Evolutionary conservation across 176 grass and related monocot genomes (phyloP).

Genomic region (Bromus sterilis): DNA sequence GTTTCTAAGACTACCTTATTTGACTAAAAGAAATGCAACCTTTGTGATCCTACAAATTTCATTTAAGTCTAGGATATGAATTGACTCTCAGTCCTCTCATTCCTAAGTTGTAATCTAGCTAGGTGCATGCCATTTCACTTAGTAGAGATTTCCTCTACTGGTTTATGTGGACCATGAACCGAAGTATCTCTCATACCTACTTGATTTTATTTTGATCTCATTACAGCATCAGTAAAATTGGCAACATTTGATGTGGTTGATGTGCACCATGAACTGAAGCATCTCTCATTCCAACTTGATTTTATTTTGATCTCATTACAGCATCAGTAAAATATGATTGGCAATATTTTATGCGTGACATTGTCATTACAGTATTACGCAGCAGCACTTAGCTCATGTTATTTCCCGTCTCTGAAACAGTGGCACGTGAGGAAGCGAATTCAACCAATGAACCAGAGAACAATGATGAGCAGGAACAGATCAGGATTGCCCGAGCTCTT

Average conservation of each 20-base stretch:
- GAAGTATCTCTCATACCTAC: not conserved
- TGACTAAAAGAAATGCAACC: not conserved
- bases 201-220: not conserved
- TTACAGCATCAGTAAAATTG: not conserved
- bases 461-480: conserved; percentile 96
- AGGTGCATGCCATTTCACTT: not conserved
- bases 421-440: conserved; percentile 65
- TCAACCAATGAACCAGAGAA: conserved; percentile 69
- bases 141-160: not conserved
- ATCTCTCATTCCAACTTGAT: not conserved
- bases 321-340: not conserved
- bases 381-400: conserved; percentile 14
- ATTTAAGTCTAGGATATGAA: not conserved
- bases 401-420: conserved; percentile 35
- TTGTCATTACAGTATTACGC: conserved; percentile 10
- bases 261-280: too few species aligned
- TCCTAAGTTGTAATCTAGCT: not conserved
- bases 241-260: not conserved
- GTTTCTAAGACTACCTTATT: not conserved
- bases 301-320: not conserved
- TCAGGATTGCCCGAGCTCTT: conserved; percentile 88
- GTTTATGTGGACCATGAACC: not conserved
- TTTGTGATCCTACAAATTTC: not conserved
- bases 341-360: not conserved
- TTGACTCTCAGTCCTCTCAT: not conserved